phyloP scores from a whole-genome alignment of 2,329 filamentous ascomycete species.

The Phoma sp. region DNA sequence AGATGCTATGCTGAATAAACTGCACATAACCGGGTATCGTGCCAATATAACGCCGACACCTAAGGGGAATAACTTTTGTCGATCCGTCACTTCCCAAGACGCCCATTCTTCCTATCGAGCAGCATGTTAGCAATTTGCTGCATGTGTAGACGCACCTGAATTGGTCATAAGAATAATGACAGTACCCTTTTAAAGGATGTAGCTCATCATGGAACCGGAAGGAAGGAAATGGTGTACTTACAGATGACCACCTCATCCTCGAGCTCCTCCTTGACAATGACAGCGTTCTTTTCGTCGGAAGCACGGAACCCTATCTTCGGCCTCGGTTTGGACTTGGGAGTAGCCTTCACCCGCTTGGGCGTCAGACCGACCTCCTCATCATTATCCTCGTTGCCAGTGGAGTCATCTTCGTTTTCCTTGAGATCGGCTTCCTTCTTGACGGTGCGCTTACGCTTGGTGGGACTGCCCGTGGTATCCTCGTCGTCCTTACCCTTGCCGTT shows the following conservation, averaged over 20 bases:
- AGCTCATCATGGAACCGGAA: no score
- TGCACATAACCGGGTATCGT: no score
- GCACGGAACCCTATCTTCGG: conserved; percentile 3
- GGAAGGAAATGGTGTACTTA: not conserved
- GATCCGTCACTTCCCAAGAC: no score
- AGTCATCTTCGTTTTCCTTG: no score
- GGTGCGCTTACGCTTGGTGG: conserved; percentile 32
- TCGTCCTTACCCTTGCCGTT: not conserved
- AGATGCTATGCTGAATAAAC: no score
- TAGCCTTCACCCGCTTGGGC: not conserved
- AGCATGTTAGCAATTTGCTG: conserved; percentile 2
- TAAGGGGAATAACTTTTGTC: no score
- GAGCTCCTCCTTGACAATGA: conserved; percentile 1
- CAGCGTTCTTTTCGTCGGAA: not conserved
- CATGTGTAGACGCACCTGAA: no score
- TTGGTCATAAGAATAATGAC: no score
- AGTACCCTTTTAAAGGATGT: no score
- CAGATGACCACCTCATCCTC: not conserved
- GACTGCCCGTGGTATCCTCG: not conserved
- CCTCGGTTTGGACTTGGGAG: not conserved
- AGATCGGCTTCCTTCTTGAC: conserved; percentile 5
- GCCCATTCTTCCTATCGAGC: not conserved
- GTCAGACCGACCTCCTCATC: not conserved
- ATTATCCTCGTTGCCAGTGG: not conserved
- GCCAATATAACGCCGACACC: no score